Percentiles rank a stretch among this genome's conserved stretches.
Conservation (phyloP, 1,284 basidiomycete species). For the Leccinum subatratum region DNA sequence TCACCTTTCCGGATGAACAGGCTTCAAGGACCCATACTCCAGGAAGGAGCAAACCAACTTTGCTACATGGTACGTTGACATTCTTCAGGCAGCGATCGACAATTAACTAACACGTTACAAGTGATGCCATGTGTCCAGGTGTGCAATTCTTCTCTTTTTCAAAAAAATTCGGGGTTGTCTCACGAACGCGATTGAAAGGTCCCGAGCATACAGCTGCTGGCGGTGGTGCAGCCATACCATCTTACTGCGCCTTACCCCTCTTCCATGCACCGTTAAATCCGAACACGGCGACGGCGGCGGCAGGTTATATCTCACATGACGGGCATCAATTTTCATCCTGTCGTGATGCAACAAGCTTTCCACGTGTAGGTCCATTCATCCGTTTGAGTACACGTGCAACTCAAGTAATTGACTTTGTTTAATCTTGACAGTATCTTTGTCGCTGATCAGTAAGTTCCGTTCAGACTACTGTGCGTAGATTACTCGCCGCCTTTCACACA, state of each 20-base stretch:
- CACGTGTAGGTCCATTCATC: slow-evolving; percentile 21
- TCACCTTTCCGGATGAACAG: slow-evolving; percentile 10
- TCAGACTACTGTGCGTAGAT: neutral
- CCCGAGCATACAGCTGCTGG: slow-evolving; percentile 41
- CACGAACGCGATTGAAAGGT: slow-evolving; percentile 31
- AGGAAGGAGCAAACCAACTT: slow-evolving; percentile 50
- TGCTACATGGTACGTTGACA: slow-evolving; percentile 43
- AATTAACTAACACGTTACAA: slow-evolving; percentile 18
- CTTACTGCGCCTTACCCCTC: slow-evolving; percentile 51
- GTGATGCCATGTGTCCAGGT: slow-evolving; percentile 51
- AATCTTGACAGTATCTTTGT: slow-evolving; percentile 26
- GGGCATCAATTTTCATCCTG: slow-evolving; percentile 46
- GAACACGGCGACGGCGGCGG: slow-evolving; percentile 27
- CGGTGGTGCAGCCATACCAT: slow-evolving; percentile 42
- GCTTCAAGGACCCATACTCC: slow-evolving; percentile 52
- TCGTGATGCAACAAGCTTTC: slow-evolving; percentile 38
- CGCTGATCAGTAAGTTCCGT: slow-evolving; percentile 21
- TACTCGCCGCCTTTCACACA: neutral
- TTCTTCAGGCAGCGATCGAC: neutral
- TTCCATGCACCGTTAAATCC: slow-evolving; percentile 45
- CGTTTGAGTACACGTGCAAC: neutral
- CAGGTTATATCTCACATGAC: slow-evolving; percentile 53
- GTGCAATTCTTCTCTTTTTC: neutral
- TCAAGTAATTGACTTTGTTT: slow-evolving; percentile 5
- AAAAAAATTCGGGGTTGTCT: neutral